Base-by-base conservation (phyloP, 352 stramenopile species). In the Plasmopara viticola region DNA sequence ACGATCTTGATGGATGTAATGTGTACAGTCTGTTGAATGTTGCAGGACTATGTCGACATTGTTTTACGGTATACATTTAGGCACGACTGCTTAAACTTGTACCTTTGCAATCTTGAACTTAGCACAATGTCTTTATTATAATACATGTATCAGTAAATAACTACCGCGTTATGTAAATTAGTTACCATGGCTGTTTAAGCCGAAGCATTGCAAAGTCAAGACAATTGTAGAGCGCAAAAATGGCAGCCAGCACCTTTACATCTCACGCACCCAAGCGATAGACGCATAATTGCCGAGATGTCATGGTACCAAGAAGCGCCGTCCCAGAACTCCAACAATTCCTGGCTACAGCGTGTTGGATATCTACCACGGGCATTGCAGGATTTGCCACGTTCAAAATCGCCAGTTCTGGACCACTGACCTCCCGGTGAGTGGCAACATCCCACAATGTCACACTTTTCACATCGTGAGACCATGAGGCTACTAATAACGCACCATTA, bases 281-380 rank as follows among this genome's bases (percentile, higher is more conserved):
- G 14, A 74, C 0, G 25, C 51, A 68, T 35, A 79, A 40, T 30
- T 64, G 55, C 42, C 56, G 60, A 37, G 60, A 35, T 14, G 51
- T 72, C 45, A 75, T 64, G 2, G 52, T 68, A 9, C 68, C 68
- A 5, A 75, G 56, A 29, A 78, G 63, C 20, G 69, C 66, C 10
- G 47, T 43, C 12, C 60, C 38, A 46, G 44, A 62, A 39, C 42
- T 60, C 70, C 66, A 77, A 38, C 42, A 48, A 31, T 55, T 55
- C 8, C 44, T 49, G 0, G 44, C 38, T n/a, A 81, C 65, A 2
- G 45, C 17, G 18, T 81, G 71, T 35, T 81, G 62, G 18, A 68
- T 68, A 29, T 72, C 59, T 12, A 72, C 59, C 7, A 68, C 56
- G 2, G 63, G 63, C 33, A 59, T 48, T 20, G 40, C 31, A 14